Percentiles rank a stretch among this genome's conserved stretches.
phyloP scores from a whole-genome alignment of 2,329 filamentous ascomycete genomes.

The Podosphaera aphanis region DNA sequence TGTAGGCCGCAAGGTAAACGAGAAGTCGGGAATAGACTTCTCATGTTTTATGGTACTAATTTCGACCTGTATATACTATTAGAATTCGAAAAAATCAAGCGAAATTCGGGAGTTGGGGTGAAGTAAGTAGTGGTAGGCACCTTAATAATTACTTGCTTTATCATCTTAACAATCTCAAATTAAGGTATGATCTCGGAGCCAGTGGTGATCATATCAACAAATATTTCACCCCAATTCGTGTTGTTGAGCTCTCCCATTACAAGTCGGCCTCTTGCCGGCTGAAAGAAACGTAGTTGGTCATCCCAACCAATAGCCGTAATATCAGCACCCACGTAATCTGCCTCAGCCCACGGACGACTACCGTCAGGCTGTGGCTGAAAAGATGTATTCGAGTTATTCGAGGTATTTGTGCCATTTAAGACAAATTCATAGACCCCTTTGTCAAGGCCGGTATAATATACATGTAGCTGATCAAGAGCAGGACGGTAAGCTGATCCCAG shows the following conservation, averaged over 20 bases:
- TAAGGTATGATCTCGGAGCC: not conserved
- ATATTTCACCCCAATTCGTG: conserved; percentile 7
- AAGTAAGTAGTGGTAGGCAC: not conserved
- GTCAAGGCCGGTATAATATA: conserved; percentile 10
- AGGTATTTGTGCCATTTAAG: conserved; percentile 3
- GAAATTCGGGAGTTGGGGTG: not conserved
- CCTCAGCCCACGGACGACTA: conserved; percentile 6
- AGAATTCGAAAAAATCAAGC: not conserved
- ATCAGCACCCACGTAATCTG: conserved; percentile 8
- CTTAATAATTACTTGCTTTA: not conserved
- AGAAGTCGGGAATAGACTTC: not conserved
- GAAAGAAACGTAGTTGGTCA: conserved; percentile 7
- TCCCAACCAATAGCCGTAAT: conserved; percentile 9
- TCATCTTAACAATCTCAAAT: not conserved
- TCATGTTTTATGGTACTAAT: not conserved
- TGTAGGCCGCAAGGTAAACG: not conserved
- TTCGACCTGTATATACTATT: not conserved
- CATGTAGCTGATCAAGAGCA: conserved; percentile 6
- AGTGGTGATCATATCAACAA: conserved; percentile 2
- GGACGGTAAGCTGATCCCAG: conserved; percentile 6
- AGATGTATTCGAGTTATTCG: conserved; percentile 2
- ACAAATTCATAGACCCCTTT: conserved; percentile 8
- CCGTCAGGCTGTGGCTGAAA: conserved; percentile 4
- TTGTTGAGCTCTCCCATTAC: conserved; percentile 5
- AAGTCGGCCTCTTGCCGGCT: conserved; percentile 4